These are phyloP conservation scores for Firmiana major DNA, from an alignment of 345 rosid species.

Conservation along the genomic window DNA sequence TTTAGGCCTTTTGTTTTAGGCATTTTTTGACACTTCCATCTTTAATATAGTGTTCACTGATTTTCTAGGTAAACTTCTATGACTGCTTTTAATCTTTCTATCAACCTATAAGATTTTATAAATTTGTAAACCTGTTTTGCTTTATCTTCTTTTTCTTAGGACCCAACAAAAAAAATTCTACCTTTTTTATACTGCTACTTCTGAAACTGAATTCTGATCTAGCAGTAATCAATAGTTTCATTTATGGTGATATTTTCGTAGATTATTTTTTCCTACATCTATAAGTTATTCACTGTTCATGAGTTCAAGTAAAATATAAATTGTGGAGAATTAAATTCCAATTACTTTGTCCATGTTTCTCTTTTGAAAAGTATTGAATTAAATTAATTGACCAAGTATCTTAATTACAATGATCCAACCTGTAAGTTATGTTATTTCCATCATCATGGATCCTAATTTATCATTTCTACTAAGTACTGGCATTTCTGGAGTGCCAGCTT, in stretches of 20 bases:
- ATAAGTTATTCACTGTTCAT: background rate
- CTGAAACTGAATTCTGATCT: background rate
- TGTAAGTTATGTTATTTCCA: background rate
- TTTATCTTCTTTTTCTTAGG: background rate
- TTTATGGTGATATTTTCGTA: background rate
- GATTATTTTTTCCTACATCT: background rate
- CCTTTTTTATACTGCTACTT: background rate
- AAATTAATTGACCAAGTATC: background rate
- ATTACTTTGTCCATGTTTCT: background rate
- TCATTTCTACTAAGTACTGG: background rate
- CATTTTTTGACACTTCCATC: background rate
- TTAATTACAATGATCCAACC: background rate
- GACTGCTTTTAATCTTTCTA: background rate
- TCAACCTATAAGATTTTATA: slow-evolving; percentile 3
- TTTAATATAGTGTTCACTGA: background rate
- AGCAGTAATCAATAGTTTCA: background rate
- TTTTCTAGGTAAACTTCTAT: background rate
- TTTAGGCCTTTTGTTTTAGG: background rate
- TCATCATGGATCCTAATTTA: background rate
- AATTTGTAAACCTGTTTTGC: background rate
- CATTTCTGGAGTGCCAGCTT: background rate
- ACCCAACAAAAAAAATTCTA: no score
- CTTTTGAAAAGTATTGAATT: background rate
- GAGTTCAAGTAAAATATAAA: background rate
- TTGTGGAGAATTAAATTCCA: background rate